These are phyloP conservation scores for Dryadomyces quercus-mongolicae DNA, from an alignment of 2,329 filamentous ascomycete genomes.

Conservation along the genomic window DNA sequence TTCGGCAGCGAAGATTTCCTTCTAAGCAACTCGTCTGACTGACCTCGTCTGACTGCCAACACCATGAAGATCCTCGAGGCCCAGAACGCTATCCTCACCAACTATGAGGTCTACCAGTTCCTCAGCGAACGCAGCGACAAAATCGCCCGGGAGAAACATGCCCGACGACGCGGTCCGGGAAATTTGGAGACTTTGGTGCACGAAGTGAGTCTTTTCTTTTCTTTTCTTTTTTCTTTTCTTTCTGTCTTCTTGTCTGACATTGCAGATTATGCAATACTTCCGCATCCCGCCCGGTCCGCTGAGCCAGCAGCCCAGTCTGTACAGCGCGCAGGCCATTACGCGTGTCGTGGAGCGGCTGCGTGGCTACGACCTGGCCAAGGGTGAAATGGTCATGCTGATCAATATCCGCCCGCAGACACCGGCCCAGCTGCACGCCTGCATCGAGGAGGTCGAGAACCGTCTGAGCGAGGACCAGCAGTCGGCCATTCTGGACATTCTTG, in stretches of 20 bases:
- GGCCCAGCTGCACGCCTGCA: constrained; percentile 46
- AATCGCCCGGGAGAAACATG: constrained; percentile 36
- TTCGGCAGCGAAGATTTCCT: too few species aligned
- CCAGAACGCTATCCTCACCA: constrained; percentile 57
- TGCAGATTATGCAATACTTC: constrained; percentile 19
- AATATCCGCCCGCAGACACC: constrained; percentile 49
- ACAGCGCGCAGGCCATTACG: constrained; percentile 37
- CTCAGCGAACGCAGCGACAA: constrained; percentile 35
- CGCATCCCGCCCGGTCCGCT: constrained; percentile 41
- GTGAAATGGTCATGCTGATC: constrained; percentile 55
- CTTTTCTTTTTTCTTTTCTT: background rate
- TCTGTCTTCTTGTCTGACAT: background rate
- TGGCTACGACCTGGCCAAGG: constrained; percentile 51
- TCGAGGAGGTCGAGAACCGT: constrained; percentile 53
- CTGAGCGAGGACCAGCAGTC: constrained; percentile 47
- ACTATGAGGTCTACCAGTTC: constrained; percentile 61
- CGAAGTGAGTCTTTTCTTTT: constrained; percentile 24
- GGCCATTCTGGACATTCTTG: constrained; percentile 43
- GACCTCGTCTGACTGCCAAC: too few species aligned
- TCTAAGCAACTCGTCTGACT: too few species aligned
- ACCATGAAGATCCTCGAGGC: constrained; percentile 60
- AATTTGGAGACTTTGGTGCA: constrained; percentile 48
- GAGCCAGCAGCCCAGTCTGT: constrained; percentile 40
- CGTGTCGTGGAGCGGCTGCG: constrained; percentile 42
- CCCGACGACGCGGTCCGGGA: constrained; percentile 37